Percentiles rank a stretch among this genome's conserved stretches.
These are phyloP conservation scores for Trametes gibbosa DNA, from an alignment of 768 basidiomycete species.

Conservation along the genomic window DNA sequence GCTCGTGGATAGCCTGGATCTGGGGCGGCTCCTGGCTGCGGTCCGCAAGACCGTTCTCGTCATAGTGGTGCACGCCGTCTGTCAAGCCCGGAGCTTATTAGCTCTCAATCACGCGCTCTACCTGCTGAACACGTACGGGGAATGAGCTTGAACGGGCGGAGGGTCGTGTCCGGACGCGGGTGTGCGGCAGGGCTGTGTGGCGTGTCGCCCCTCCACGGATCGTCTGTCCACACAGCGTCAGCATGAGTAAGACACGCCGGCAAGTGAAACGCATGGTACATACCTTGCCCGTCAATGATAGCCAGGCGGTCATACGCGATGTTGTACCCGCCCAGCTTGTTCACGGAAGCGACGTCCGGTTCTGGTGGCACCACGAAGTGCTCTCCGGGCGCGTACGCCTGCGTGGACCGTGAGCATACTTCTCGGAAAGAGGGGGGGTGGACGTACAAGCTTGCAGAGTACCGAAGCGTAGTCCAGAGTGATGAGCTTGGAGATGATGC, in stretches of 20 bases:
- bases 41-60: constrained; percentile 71
- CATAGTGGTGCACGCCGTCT: constrained; percentile 62
- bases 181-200: constrained; percentile 73
- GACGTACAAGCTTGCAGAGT: constrained; percentile 56
- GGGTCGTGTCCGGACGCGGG: constrained; percentile 64
- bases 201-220: constrained; percentile 88
- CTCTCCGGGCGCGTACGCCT: constrained; percentile 79
- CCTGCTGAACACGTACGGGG: constrained; percentile 48
- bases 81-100: background rate
- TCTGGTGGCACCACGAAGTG: constrained; percentile 64
- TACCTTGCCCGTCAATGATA: constrained; percentile 83
- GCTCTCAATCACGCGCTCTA: background rate
- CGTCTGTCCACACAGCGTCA: constrained; percentile 42
- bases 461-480: constrained; percentile 64
- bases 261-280: constrained; percentile 9
- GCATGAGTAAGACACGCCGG: background rate
- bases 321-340: constrained; percentile 74
- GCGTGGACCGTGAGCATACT: background rate
- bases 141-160: constrained; percentile 83
- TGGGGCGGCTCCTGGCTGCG: constrained; percentile 64
- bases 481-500: constrained; percentile 73
- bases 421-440: background rate
- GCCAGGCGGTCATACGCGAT: constrained; percentile 79
- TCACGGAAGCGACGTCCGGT: constrained; percentile 82
- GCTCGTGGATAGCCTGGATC: constrained; percentile 75